Evolutionary conservation across 441 rosid genomes (phyloP).

Genomic region (Cnidoscolus chayamansa): DNA sequence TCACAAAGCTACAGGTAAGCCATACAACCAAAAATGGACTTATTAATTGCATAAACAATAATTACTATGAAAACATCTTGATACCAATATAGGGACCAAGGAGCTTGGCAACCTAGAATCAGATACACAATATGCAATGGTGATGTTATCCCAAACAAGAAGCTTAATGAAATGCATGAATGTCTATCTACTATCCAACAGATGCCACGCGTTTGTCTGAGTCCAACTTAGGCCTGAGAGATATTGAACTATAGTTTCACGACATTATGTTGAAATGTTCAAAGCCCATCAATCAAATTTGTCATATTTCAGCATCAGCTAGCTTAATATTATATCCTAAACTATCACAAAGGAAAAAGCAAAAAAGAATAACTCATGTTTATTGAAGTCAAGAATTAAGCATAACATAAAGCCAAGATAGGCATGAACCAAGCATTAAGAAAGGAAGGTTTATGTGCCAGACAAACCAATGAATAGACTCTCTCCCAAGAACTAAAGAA

Average conservation of each 20-base stretch:
- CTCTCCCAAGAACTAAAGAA: neutral
- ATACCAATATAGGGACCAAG: neutral
- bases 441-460: neutral
- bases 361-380: neutral
- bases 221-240: neutral
- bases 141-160: neutral
- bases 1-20: neutral
- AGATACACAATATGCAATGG: neutral
- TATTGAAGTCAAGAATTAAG: neutral
- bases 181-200: neutral
- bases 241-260: neutral
- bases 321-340: too few species aligned
- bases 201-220: neutral
- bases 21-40: neutral
- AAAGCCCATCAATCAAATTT: neutral
- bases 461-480: neutral
- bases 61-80: neutral
- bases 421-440: neutral
- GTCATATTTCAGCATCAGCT: neutral
- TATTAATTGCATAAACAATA: neutral
- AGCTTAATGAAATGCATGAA: neutral
- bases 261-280: neutral
- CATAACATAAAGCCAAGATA: neutral
- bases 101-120: conserved; percentile 1
- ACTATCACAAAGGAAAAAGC: neutral